Evolutionary conservation across 805 yeast species (phyloP).

Genomic region (Hanseniaspora jakobsenii): DNA sequence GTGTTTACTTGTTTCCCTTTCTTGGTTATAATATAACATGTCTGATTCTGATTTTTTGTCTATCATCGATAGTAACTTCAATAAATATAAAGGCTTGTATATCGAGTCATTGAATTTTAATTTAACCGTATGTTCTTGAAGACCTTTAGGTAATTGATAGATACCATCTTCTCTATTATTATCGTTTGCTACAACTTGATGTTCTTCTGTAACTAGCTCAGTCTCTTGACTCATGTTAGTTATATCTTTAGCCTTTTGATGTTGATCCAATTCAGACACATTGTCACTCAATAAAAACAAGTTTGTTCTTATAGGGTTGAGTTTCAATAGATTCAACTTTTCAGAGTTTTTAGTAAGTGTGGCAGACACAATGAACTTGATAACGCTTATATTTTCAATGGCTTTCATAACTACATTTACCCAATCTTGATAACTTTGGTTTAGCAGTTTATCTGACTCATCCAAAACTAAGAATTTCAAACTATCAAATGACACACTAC

Average conservation of each 20-base stretch:
- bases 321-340: conserved; percentile 57
- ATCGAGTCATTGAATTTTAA: conserved; percentile 32
- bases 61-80: conserved; percentile 39
- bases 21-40: neutral
- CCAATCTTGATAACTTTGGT: conserved; percentile 93
- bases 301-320: conserved; percentile 46
- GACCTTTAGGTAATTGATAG: conserved; percentile 46
- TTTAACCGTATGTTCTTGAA: conserved; percentile 34
- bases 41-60: neutral
- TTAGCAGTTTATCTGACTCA: conserved; percentile 71
- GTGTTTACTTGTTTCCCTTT: conserved; percentile 16
- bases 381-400: conserved; percentile 32
- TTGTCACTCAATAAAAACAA: conserved; percentile 56
- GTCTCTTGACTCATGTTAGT: too few relatives aligned
- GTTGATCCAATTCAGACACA: too few relatives aligned
- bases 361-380: conserved; percentile 75
- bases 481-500: conserved; percentile 36
- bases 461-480: conserved; percentile 59
- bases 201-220: too few relatives aligned
- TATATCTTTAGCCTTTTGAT: too few relatives aligned
- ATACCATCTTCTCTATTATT: conserved; percentile 32
- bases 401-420: conserved; percentile 39
- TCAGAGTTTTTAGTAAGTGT: conserved; percentile 91
- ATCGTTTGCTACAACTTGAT: conserved; percentile 26
- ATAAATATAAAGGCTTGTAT: conserved; percentile 63